Base-by-base conservation (phyloP, 1,139 yeast genomes). In the Sugiyamaella neomexicana region DNA sequence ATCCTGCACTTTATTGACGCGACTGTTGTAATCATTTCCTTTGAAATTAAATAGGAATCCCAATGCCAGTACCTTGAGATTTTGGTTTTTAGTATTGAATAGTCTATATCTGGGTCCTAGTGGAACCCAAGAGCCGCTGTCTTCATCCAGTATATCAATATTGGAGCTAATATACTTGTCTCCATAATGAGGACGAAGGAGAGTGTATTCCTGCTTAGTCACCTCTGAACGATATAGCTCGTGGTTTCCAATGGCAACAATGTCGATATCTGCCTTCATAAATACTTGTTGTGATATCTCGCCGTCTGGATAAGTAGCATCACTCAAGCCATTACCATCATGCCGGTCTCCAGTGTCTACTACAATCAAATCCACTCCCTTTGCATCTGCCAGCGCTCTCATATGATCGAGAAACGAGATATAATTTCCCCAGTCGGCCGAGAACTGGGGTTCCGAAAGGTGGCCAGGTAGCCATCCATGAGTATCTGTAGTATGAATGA, bases 341-440 rank as follows among this genome's bases (percentile, higher is more conserved):
- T 89, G 96, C 58, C 89, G 82, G 70, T 93, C 99, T 7, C 99
- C 99, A 1, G 95, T 82, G 67, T 93, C 99, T 1, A 93, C 79
- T 1, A 90, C 63, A 6, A 93, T 62, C 31, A 93, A 67, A 65
- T 93, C 98, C 36, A 76, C 80, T 1, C 78, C 77, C 2, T 71
- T 62, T 0, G 64, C 64, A 34, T 74, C 75, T 0, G 89, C 82
- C 23, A 71, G 66, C 17, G 45, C 53, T 42, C 74, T 72, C 67
- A 89, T 68, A 53, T 80, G 81, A 12, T 69, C 62, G 1, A 82
- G 72, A 64, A 93, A 90, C 0, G 95, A 84, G 2, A 87, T 68
- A 60, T 87, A 89, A 65, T 93, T 96, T 8, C 98, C 99, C 97
- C 97, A 93, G 67, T 89, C 88, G 7, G 89, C 95, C 46, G 85